phyloP scores from a whole-genome alignment of 2,329 filamentous ascomycete species.

The Cladophialophora yegresii region DNA sequence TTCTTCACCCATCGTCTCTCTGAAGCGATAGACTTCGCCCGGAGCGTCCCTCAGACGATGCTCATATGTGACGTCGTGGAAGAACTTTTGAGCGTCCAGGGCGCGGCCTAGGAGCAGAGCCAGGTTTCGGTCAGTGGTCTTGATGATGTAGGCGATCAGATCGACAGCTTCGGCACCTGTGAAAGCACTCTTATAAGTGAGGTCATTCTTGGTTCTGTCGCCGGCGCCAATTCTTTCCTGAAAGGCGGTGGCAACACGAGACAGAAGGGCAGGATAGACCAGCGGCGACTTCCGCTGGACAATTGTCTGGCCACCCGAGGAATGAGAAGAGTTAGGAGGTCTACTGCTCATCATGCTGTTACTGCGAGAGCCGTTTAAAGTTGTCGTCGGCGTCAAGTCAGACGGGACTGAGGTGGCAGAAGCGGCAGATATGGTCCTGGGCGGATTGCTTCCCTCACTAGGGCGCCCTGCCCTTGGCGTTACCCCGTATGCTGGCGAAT shows the following conservation, averaged over 20 bases:
- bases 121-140: constrained; percentile 92
- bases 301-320: constrained; percentile 60
- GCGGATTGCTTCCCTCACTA: constrained; percentile 48
- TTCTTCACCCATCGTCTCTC: constrained; percentile 81
- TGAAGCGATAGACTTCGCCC: constrained; percentile 94
- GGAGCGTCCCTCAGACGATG: constrained; percentile 92
- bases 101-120: constrained; percentile 87
- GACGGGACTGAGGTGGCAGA: constrained; percentile 52
- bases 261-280: constrained; percentile 90
- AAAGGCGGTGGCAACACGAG: constrained; percentile 90
- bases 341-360: constrained; percentile 58
- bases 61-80: constrained; percentile 98
- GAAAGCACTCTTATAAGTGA: constrained; percentile 97
- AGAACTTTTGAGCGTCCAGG: constrained; percentile 96
- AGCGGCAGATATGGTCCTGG: constrained; percentile 75
- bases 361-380: constrained; percentile 61
- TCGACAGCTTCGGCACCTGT: constrained; percentile 95
- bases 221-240: constrained; percentile 81
- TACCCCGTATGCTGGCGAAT: constrained; percentile 33
- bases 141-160: constrained; percentile 92
- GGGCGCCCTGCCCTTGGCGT: constrained; percentile 44
- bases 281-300: constrained; percentile 72
- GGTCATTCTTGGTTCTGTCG: constrained; percentile 91
- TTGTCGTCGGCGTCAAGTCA: constrained; percentile 49
- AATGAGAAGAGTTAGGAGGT: constrained; percentile 59